Conservation (phyloP, 495 filamentous ascomycete genomes). For the Hypoxylon rickii region DNA sequence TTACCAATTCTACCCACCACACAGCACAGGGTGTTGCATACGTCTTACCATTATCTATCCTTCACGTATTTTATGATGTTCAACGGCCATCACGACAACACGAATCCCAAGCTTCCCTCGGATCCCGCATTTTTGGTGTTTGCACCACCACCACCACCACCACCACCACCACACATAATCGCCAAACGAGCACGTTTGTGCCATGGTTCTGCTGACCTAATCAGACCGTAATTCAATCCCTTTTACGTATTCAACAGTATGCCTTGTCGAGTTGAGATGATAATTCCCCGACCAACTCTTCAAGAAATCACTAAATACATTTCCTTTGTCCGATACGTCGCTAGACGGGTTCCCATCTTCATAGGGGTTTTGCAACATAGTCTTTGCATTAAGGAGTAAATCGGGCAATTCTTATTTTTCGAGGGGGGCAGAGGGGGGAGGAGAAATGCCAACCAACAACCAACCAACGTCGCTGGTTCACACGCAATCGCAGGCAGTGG, state of each 20-base stretch:
- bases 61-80: slow-evolving; percentile 25
- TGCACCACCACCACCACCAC: no score
- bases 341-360: slow-evolving; percentile 22
- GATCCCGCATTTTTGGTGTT: slow-evolving; percentile 2
- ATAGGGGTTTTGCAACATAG: slow-evolving; percentile 18
- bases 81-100: slow-evolving; percentile 28
- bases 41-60: neutral
- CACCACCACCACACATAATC: no score
- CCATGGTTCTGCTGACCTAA: neutral
- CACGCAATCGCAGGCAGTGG: neutral
- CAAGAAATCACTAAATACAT: slow-evolving; percentile 24
- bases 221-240: neutral
- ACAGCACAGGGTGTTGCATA: slow-evolving; percentile 44
- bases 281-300: neutral
- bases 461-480: neutral
- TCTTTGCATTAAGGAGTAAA: slow-evolving; percentile 25
- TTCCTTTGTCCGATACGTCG: slow-evolving; percentile 33
- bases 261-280: slow-evolving; percentile 3
- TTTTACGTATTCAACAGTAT: neutral
- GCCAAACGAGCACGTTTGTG: slow-evolving; percentile 3
- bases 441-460: slow-evolving; percentile 2
- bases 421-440: slow-evolving; percentile 2
- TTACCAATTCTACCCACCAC: slow-evolving; percentile 26
- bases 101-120: slow-evolving; percentile 6
- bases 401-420: slow-evolving; percentile 9